phyloP scores from a whole-genome alignment of 1,139 yeast genomes.

The Geotrichum citri-aurantii region DNA sequence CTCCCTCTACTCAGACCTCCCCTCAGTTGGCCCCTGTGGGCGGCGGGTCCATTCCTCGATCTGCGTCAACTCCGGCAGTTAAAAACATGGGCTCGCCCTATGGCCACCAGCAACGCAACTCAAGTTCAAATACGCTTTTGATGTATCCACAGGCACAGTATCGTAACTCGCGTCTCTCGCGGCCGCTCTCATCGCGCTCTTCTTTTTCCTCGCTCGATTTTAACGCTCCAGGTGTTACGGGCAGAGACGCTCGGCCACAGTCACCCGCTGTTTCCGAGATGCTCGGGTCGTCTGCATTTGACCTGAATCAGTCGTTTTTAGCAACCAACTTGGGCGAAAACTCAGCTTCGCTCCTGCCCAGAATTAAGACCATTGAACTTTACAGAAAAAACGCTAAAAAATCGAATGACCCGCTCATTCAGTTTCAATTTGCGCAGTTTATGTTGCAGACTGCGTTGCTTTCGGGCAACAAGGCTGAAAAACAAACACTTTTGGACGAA shows the following conservation, averaged over 20 bases:
- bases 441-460: constrained; percentile 76
- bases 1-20: constrained; percentile 4
- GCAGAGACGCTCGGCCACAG: constrained; percentile 14
- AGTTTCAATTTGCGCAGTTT: constrained; percentile 88
- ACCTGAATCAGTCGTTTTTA: constrained; percentile 31
- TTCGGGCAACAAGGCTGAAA: constrained; percentile 21
- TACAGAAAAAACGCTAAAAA: constrained; percentile 82
- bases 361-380: constrained; percentile 80
- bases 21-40: neutral
- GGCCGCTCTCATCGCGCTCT: constrained; percentile 12
- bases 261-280: constrained; percentile 23
- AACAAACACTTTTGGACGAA: constrained; percentile 3
- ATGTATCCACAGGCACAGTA: neutral
- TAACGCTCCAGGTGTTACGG: constrained; percentile 8
- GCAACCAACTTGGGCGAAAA: constrained; percentile 33
- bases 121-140: constrained; percentile 2
- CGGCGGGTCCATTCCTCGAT: constrained; percentile 10
- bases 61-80: constrained; percentile 14
- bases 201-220: constrained; percentile 13
- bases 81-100: constrained; percentile 6
- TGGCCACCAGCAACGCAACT: constrained; percentile 12
- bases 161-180: constrained; percentile 2
- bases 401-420: constrained; percentile 75
- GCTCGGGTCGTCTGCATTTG: constrained; percentile 31
- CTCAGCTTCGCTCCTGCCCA: constrained; percentile 50